These are phyloP conservation scores for Parathielavia appendiculata DNA, from an alignment of 495 filamentous ascomycete genomes.

Conservation along the genomic window DNA sequence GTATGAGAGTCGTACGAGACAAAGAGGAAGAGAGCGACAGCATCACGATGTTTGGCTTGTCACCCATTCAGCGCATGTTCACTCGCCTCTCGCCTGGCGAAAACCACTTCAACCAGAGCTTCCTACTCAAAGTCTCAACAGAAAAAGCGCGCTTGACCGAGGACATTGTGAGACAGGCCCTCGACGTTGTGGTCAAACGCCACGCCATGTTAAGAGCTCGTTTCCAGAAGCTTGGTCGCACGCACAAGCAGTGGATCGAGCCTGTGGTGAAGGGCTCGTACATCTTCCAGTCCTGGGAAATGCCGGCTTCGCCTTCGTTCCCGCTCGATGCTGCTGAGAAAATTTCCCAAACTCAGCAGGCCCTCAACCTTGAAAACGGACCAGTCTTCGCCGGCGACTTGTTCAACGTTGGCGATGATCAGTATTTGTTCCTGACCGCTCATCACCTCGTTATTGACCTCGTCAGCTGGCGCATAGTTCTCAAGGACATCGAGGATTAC, in stretches of 20 bases:
- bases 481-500: constrained; percentile 50
- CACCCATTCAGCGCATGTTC: constrained; percentile 55
- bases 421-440: constrained; percentile 45
- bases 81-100: constrained; percentile 43
- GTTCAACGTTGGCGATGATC: constrained; percentile 15
- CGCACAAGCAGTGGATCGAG: constrained; percentile 18
- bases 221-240: constrained; percentile 29
- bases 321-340: not conserved
- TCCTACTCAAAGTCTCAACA: constrained; percentile 45
- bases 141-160: constrained; percentile 26
- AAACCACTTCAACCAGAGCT: constrained; percentile 57
- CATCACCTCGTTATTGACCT: constrained; percentile 56
- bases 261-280: constrained; percentile 11
- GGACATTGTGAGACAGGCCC: constrained; percentile 34
- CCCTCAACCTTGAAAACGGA: constrained; percentile 34
- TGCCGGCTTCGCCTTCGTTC: not conserved
- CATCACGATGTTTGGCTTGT: constrained; percentile 32
- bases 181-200: constrained; percentile 44
- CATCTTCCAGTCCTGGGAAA: constrained; percentile 8
- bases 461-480: constrained; percentile 55
- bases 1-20: not conserved
- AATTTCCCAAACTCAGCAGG: constrained; percentile 9
- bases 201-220: constrained; percentile 60
- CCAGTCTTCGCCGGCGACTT: constrained; percentile 28
- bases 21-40: constrained; percentile 7